Conservation (phyloP, 768 basidiomycete genomes). For the Roridomyces roridus region DNA sequence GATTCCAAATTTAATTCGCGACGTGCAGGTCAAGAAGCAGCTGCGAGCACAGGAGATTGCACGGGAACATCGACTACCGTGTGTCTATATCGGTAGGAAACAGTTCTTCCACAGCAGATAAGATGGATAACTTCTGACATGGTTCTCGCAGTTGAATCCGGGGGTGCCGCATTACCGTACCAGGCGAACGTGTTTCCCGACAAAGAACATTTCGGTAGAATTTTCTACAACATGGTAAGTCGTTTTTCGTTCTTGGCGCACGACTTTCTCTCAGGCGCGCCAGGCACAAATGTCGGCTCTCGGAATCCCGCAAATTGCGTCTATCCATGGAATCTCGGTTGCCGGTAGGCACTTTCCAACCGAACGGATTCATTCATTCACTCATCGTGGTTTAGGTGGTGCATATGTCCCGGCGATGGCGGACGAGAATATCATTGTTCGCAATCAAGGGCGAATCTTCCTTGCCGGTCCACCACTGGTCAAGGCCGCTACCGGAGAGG, state of each 20-base stretch:
- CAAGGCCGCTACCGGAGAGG: conserved; percentile 93
- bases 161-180: conserved; percentile 87
- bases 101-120: too few species aligned
- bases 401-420: conserved; percentile 98
- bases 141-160: conserved; percentile 77
- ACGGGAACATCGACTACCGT: conserved; percentile 87
- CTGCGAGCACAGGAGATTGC: conserved; percentile 94
- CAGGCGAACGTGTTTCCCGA: conserved; percentile 97
- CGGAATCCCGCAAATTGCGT: conserved; percentile 89
- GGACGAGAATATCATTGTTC: conserved; percentile 90
- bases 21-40: conserved; percentile 86
- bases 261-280: too few species aligned
- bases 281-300: conserved; percentile 93
- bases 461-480: conserved; percentile 94
- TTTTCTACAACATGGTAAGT: conserved; percentile 97
- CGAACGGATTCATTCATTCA: neutral
- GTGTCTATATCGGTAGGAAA: conserved; percentile 85
- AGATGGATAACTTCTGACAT: conserved; percentile 8
- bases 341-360: conserved; percentile 56
- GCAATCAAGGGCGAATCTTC: conserved; percentile 92
- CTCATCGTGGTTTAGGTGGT: conserved; percentile 56
- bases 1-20: neutral
- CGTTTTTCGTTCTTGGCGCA: conserved; percentile 15
- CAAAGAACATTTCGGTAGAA: conserved; percentile 93
- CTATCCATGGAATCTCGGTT: conserved; percentile 94